Evolutionary conservation across 2,329 filamentous ascomycete species (phyloP).

Genomic region (Monosporascus sp.): DNA sequence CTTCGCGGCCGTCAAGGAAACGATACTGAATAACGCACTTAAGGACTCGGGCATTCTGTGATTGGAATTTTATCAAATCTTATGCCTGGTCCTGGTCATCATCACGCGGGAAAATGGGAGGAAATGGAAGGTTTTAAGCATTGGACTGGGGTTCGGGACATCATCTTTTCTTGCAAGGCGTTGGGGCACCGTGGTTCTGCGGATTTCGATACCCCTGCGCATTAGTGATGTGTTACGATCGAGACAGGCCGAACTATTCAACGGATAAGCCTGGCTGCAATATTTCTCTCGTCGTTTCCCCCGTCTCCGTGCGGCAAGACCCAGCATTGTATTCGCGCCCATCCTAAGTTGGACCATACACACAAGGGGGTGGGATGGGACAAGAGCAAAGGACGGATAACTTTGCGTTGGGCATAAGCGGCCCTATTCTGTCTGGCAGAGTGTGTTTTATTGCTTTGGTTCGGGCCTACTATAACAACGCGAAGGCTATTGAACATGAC

Average conservation of each 20-base stretch:
- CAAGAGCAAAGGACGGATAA: too few species aligned
- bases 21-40: conserved; percentile 94
- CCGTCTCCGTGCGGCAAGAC: too few species aligned
- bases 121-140: conserved; percentile 15
- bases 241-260: not conserved
- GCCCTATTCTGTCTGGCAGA: too few species aligned
- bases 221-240: not conserved
- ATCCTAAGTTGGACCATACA: too few species aligned
- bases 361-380: too few species aligned
- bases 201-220: not conserved
- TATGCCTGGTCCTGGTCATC: conserved; percentile 2
- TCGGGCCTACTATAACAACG: too few species aligned
- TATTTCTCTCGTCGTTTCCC: not conserved
- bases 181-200: not conserved
- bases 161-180: not conserved
- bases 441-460: too few species aligned
- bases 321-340: too few species aligned
- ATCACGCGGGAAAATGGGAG: conserved; percentile 11
- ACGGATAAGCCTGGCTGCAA: not conserved
- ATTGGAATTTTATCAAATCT: conserved; percentile 27
- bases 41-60: conserved; percentile 96
- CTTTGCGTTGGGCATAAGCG: too few species aligned
- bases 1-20: conserved; percentile 97
- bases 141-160: conserved; percentile 5
- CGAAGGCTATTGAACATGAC: too few species aligned